Conservation (phyloP, 2,329 filamentous ascomycete genomes). For the Colletotrichum spinosum region DNA sequence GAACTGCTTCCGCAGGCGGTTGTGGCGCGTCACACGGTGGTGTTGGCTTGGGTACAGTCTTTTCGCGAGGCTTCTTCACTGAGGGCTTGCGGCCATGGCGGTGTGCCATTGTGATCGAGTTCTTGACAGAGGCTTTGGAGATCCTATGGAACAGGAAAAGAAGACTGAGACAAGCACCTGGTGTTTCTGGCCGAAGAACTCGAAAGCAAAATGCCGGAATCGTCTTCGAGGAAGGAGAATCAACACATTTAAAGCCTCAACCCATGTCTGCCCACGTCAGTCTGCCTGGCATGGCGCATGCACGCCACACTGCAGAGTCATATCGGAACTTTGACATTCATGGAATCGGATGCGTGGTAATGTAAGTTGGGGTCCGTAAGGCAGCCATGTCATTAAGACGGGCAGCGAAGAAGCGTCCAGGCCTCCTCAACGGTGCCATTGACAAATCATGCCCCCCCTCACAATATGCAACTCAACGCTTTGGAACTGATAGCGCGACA, state of each 20-base stretch:
- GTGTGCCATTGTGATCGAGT: no score
- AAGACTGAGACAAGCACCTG: background rate
- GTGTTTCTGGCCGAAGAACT: background rate
- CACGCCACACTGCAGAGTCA: background rate
- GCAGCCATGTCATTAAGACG: conserved; percentile 1
- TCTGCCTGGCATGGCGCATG: background rate
- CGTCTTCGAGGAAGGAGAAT: background rate
- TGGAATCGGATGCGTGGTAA: background rate
- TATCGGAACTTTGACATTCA: background rate
- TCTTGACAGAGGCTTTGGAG: no score
- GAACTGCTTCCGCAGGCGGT: background rate
- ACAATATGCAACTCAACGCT: conserved; percentile 1
- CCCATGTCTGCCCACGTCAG: background rate
- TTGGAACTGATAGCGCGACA: background rate
- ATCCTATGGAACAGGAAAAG: no score
- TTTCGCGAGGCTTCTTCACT: no score
- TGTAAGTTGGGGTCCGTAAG: conserved; percentile 7
- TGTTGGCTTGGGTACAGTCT: no score
- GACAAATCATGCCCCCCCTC: background rate
- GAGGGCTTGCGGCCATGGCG: no score
- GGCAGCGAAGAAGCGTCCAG: conserved; percentile 5
- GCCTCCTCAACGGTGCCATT: background rate
- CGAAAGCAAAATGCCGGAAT: background rate
- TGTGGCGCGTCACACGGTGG: no score
- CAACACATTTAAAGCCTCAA: background rate